Base-by-base conservation (phyloP, 495 filamentous ascomycete genomes). In the Aspergillus coremiiformis region DNA sequence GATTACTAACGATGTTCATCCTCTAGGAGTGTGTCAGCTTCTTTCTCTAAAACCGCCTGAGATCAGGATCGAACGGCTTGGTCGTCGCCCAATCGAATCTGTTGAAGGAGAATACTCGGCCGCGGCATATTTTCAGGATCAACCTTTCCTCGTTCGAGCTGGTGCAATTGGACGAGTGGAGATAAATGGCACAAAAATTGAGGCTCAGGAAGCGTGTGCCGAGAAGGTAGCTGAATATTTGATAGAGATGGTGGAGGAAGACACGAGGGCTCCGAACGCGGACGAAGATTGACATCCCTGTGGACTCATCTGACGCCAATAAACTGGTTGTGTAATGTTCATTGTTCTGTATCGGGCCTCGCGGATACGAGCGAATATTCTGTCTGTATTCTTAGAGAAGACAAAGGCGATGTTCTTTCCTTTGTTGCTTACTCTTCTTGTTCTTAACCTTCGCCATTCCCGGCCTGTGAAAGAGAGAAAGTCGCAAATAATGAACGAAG, bases 61-160 rank as follows among this genome's bases (percentile, higher is more conserved):
- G 3, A 56, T 68, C 29, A 52, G 53, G 1, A 37, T 52, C 10
- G 42, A 57, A 2, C 45, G 57, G 14, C 10, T 33, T 2, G 54
- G 58, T 20, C 52, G 56, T 17, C 45, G 47, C 10, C 39, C 51
- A 7, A 49, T 55, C 37, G 54, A 55, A 4, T 21, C 49, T 12
- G n/a, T n/a, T n/a, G 33, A 51, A 14, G 53, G 49, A 9, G 39
- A 51, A 26, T 64, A 59, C 47, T 52, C 44, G 4, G 52, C 48
- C 3, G 59, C 50, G 2, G 68, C 62, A 8, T 55, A 49, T 8
- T 70, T 71, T 46, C 49, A 61, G 5, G 27, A 17, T 1, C 49
- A 70, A 20, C 69, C 67, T 2, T 72, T 65, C 45, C 62, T 74
- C 5, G 39, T 46, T 22, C 63, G 69, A 0, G 71, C 65, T 0